These are phyloP conservation scores for Collybiopsis confluens DNA, from an alignment of 768 basidiomycete genomes.

Conservation along the genomic window DNA sequence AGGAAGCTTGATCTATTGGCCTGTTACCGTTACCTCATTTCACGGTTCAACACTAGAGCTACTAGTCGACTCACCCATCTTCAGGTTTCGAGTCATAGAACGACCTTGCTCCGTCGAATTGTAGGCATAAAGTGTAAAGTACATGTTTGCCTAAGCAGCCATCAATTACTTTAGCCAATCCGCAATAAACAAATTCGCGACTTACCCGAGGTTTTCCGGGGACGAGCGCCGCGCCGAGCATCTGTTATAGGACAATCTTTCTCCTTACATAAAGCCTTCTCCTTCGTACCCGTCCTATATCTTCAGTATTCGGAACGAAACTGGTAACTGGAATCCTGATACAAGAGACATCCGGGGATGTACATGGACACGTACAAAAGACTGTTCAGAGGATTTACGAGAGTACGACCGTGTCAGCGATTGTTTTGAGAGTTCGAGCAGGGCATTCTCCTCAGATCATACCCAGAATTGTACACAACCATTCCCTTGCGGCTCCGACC, in stretches of 20 bases:
- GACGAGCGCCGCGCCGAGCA: conserved; percentile 11
- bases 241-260: too few species aligned
- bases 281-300: conserved; percentile 9
- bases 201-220: conserved; percentile 3
- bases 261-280: too few species aligned
- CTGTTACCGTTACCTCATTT: background rate
- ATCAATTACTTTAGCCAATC: background rate
- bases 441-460: too few species aligned
- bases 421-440: too few species aligned
- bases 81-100: conserved; percentile 15
- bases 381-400: too few species aligned
- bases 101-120: conserved; percentile 15
- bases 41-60: too few species aligned
- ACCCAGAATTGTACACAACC: too few species aligned
- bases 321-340: too few species aligned
- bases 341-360: too few species aligned
- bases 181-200: background rate
- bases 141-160: conserved; percentile 6
- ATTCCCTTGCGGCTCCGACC: too few species aligned
- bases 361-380: too few species aligned
- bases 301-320: conserved; percentile 13
- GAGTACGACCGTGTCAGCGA: too few species aligned
- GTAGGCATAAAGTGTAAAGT: conserved; percentile 8
- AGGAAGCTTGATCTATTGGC: conserved; percentile 11
- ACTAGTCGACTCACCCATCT: conserved; percentile 12